Base-by-base conservation (phyloP, 2,329 filamentous ascomycete genomes). In the Claviceps sp. region DNA sequence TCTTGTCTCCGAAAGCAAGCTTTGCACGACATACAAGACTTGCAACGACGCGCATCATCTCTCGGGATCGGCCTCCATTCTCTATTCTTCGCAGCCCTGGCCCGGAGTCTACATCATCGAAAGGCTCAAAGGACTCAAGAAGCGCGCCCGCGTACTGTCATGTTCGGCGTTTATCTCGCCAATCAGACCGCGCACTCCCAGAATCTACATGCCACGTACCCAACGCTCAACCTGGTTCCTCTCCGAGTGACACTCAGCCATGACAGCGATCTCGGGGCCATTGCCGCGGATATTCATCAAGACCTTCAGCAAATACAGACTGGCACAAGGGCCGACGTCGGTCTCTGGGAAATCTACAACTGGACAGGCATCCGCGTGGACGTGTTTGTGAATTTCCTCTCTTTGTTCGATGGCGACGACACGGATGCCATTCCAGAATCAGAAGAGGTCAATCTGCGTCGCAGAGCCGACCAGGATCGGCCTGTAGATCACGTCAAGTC, bases 161-260 rank as follows among this genome's bases (percentile, higher is more conserved):
- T 88, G 0, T 75, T 95, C 49, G 90, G 89, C 2, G 67, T 95
- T 22, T 96, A 95, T 64, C 77, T 95, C 8, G 87, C 89, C 43
- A 95, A 94, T 63, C 78, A 89, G 49, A 74, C 76, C 0, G 66
- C 75, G 8, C 68, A 75, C 3, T 69, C 74, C 3, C 63, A 81
- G 1, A 69, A 77, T 2, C 62, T 70, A 0, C 57, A 58, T 2
- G 26, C 45, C 0, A 68, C 75, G 0, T 82, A 80, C 36, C 89
- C 90, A 0, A 93, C 87, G 0, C 73, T 96, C 20, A 90, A 86
- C 57, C 73, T 96, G 4, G 75, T 95, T 1, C 89, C 89, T 0
- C 67, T 96, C 0, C 73, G 74, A 11, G 75, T 93, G 1, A 62
- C 57, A 5, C 30, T 64, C 5, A 56, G 68, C 43, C 20, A 58